Base-by-base conservation (phyloP, 257 asterid species). In the Salvia hispanica region DNA sequence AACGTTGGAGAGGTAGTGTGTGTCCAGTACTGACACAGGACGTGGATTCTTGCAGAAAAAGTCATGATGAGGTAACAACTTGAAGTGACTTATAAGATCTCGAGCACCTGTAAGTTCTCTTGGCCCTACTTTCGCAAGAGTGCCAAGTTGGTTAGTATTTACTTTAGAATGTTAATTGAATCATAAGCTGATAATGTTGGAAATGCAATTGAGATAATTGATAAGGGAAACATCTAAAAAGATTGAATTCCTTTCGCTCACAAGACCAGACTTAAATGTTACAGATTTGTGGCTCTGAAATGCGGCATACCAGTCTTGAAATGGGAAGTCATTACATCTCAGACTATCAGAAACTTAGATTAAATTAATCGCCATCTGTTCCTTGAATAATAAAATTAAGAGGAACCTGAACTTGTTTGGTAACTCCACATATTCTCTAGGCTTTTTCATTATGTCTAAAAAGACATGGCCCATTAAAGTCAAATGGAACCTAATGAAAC, bases 21-120 rank as follows among this genome's bases (percentile, higher is more conserved):
- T 74, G 52, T 81, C 83, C 12, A 76, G 70, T 53, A 84, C 74
- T 28, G 89, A 81, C 8, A 50, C 70, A 6, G 86, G 74, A 25
- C 74, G 58, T 9, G 85, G 62, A 44, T 80, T 77, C 78, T 82
- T 82, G 80, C 90, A 84, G 79, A 82, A 84, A 56, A 79, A 74
- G 28, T 80, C 81, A 6, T 75, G 84, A 76, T 75, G 80, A 25
- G 82, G 83, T 79, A 79, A 53, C 65, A 84, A 52, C 70, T 82
- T 84, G 75, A 76, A 84, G 73, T 77, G 76, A 66, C 79, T 76
- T 42, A 84, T 54, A 55, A 84, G 89, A 76, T 83, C 89, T 2
- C 70, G 55, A 65, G 83, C 74, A 37, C 85, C 86, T 11, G 85
- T 78, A 71, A 81, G 85, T 73, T 84, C 83, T 75, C 77, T 81